Evolutionary conservation across 148 eudicot species (phyloP).

Genomic region (Hydrangea macrophylla): DNA sequence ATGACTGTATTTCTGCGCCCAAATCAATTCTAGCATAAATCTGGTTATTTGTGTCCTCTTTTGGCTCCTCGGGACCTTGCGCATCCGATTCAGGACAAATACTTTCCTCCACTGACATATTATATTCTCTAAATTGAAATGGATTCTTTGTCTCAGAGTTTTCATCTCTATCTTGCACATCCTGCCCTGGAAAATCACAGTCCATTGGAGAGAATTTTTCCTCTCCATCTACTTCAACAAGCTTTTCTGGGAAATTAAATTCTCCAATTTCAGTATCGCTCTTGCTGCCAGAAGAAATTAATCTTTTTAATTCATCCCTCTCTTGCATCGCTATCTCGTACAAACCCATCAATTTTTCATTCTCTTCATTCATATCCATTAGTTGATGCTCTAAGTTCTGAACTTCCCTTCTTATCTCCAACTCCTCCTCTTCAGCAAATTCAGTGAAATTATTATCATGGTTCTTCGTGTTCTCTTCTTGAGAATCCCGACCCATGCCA

Average conservation of each 20-base stretch:
- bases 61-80: conserved; percentile 15
- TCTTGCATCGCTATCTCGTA: conserved; percentile 98
- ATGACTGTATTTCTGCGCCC: conserved; percentile 21
- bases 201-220: neutral
- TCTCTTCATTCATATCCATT: conserved; percentile 80
- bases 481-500: conserved; percentile 21
- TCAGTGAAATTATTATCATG: conserved; percentile 16
- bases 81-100: neutral
- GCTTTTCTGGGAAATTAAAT: conserved; percentile 50
- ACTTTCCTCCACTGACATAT: neutral
- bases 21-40: conserved; percentile 5
- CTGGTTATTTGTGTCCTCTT: conserved; percentile 3
- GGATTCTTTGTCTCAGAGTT: no score
- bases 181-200: neutral
- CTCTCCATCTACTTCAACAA: conserved; percentile 58
- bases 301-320: conserved; percentile 75
- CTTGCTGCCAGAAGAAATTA: conserved; percentile 46
- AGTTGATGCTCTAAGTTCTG: conserved; percentile 65
- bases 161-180: conserved; percentile 9
- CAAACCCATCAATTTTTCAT: conserved; percentile 77
- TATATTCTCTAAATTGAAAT: no score
- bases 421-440: conserved; percentile 32
- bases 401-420: conserved; percentile 24
- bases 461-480: conserved; percentile 21
- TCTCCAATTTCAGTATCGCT: conserved; percentile 27